Conservation (phyloP, 768 basidiomycete genomes). For the Boletus subcaerulescens region DNA sequence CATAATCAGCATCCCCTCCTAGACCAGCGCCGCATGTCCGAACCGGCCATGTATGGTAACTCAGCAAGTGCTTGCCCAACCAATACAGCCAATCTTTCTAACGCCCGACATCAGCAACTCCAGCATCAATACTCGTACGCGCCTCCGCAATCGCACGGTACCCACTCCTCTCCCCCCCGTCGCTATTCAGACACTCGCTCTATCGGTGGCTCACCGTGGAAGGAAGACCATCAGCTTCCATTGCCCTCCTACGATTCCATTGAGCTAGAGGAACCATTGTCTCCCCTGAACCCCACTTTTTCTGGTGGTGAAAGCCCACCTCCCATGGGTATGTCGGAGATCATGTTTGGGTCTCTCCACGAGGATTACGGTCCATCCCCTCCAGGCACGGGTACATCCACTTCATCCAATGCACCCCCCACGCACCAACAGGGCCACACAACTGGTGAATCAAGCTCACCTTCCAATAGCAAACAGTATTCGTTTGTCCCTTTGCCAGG, state of each 20-base stretch:
- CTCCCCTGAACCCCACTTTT: constrained; percentile 54
- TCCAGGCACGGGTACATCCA: constrained; percentile 59
- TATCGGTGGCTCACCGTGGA: constrained; percentile 35
- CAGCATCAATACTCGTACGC: constrained; percentile 38
- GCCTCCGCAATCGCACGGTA: constrained; percentile 34
- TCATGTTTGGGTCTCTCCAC: constrained; percentile 44
- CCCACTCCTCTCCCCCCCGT: constrained; percentile 44
- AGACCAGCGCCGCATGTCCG: constrained; percentile 69
- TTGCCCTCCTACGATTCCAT: constrained; percentile 33
- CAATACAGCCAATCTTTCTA: constrained; percentile 30
- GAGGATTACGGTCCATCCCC: constrained; percentile 60
- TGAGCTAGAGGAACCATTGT: constrained; percentile 47
- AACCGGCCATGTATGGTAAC: constrained; percentile 51
- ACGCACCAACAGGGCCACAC: constrained; percentile 20
- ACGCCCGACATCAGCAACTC: constrained; percentile 41
- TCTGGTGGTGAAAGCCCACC: constrained; percentile 39
- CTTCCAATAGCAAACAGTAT: constrained; percentile 64
- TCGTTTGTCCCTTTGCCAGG: constrained; percentile 81
- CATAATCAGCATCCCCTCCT: constrained; percentile 37
- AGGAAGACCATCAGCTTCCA: constrained; percentile 31
- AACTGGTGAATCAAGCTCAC: constrained; percentile 27
- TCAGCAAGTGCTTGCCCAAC: constrained; percentile 37
- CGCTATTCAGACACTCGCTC: constrained; percentile 45
- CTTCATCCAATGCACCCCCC: constrained; percentile 45
- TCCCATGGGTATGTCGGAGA: constrained; percentile 29